Percentiles rank a stretch among this genome's conserved stretches.
These are phyloP conservation scores for Rhinocladiella mackenziei DNA, from an alignment of 2,329 filamentous ascomycete species.

Conservation along the genomic window DNA sequence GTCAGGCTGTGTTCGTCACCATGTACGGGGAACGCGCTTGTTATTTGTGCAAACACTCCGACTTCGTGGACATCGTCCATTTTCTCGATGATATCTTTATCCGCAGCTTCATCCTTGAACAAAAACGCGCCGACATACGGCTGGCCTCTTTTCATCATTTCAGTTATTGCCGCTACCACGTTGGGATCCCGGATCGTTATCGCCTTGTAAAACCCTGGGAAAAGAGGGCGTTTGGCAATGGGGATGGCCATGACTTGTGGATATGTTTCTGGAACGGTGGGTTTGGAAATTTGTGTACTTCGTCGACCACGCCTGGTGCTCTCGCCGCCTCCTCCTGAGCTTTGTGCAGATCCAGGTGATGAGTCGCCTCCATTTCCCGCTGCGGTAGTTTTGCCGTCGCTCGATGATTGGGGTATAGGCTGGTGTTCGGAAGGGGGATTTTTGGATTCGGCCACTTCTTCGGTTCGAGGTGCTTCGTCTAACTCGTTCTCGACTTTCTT, in stretches of 20 bases:
- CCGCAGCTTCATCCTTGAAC: conserved; percentile 92
- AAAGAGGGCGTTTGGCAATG: conserved; percentile 86
- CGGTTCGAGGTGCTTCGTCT: conserved; percentile 34
- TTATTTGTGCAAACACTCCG: conserved; percentile 96
- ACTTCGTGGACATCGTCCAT: conserved; percentile 90
- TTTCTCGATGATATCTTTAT: conserved; percentile 89
- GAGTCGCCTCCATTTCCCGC: conserved; percentile 39
- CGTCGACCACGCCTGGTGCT: conserved; percentile 69
- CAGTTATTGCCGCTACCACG: conserved; percentile 85
- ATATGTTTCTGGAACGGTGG: conserved; percentile 87
- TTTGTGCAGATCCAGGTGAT: conserved; percentile 43
- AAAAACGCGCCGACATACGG: conserved; percentile 96
- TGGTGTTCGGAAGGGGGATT: conserved; percentile 48
- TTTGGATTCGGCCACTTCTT: conserved; percentile 41
- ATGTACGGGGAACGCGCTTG: conserved; percentile 86
- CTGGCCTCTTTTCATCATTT: conserved; percentile 94
- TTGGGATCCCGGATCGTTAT: conserved; percentile 93
- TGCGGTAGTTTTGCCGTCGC: conserved; percentile 42
- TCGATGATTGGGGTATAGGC: conserved; percentile 37
- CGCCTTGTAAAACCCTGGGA: conserved; percentile 98
- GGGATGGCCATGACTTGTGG: conserved; percentile 97
- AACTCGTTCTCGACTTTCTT: conserved; percentile 43
- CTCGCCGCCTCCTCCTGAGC: conserved; percentile 46
- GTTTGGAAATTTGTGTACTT: conserved; percentile 71
- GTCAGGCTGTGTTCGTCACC: conserved; percentile 83